Evolutionary conservation across 352 stramenopile genomes (phyloP).

Genomic region (Globisporangium heterothallicum): DNA sequence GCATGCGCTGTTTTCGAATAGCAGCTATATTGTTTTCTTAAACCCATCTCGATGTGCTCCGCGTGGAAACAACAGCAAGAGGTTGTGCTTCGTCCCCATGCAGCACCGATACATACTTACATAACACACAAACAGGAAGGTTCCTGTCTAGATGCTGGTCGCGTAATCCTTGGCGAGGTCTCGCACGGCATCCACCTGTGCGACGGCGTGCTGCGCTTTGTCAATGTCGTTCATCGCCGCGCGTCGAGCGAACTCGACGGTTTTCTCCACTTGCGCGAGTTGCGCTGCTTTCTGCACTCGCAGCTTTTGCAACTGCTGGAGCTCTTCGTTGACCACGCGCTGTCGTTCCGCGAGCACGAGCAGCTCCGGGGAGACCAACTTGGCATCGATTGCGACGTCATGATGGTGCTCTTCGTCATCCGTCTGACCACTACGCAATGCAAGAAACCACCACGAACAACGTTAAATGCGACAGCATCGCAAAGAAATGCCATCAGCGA

Average conservation of each 20-base stretch:
- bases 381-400: background rate
- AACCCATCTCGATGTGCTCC: too few relatives aligned
- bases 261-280: constrained; percentile 1
- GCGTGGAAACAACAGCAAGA: too few relatives aligned
- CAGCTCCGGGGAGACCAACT: constrained; percentile 2
- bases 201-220: constrained; percentile 1
- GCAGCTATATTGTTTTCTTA: too few relatives aligned
- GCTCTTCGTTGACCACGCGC: constrained; percentile 6
- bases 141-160: background rate
- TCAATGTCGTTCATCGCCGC: constrained; percentile 2
- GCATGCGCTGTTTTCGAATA: too few relatives aligned
- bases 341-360: constrained; percentile 6
- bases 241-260: constrained; percentile 1
- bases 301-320: background rate
- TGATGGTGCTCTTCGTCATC: background rate
- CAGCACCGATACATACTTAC: too few relatives aligned
- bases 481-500: background rate
- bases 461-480: too few relatives aligned
- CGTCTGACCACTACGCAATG: background rate
- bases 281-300: background rate
- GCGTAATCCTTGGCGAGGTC: constrained; percentile 3
- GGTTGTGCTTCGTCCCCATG: too few relatives aligned
- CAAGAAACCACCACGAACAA: too few relatives aligned
- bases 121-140: background rate
- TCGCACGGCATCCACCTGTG: constrained; percentile 2